Evolutionary conservation across 345 rosid species (phyloP).

Genomic region (Capsella bursapastoris): DNA sequence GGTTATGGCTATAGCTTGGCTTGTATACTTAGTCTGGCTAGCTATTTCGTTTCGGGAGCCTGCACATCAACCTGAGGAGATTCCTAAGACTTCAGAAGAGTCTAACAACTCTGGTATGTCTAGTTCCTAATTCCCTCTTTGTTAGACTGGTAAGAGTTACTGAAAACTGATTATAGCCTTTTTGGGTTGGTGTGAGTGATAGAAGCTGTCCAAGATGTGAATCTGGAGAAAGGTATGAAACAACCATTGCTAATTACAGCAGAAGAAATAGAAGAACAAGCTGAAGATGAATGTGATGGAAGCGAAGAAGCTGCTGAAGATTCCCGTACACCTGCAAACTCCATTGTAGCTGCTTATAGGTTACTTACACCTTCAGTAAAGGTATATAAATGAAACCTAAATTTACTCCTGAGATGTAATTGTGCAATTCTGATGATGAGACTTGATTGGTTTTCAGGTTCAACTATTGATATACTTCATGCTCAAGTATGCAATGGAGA

Average conservation of each 20-base stretch:
- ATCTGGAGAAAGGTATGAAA: conserved; percentile 73
- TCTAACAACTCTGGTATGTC: conserved; percentile 53
- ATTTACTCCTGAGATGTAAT: neutral
- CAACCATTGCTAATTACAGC: conserved; percentile 69
- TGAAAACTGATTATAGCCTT: neutral
- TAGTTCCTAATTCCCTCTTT: neutral
- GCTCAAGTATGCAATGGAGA: conserved; percentile 96
- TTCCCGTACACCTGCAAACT: conserved; percentile 63
- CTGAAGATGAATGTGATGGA: conserved; percentile 61
- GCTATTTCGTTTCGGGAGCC: conserved; percentile 87
- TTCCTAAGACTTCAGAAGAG: conserved; percentile 39
- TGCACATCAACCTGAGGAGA: conserved; percentile 49
- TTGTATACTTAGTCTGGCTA: conserved; percentile 77
- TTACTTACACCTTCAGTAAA: conserved; percentile 93
- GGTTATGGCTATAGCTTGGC: conserved; percentile 96
- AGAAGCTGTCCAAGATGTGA: conserved; percentile 58
- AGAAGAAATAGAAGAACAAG: conserved; percentile 58
- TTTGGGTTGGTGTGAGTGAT: conserved; percentile 28
- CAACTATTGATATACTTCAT: conserved; percentile 93
- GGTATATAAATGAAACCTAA: conserved; percentile 44
- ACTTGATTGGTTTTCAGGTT: conserved; percentile 56
- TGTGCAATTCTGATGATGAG: neutral
- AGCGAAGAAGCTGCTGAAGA: conserved; percentile 67
- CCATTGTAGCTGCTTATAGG: conserved; percentile 75
- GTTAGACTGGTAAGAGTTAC: neutral